Conservation (phyloP, 2,329 filamentous ascomycete species). For the Epichloe elymi region DNA sequence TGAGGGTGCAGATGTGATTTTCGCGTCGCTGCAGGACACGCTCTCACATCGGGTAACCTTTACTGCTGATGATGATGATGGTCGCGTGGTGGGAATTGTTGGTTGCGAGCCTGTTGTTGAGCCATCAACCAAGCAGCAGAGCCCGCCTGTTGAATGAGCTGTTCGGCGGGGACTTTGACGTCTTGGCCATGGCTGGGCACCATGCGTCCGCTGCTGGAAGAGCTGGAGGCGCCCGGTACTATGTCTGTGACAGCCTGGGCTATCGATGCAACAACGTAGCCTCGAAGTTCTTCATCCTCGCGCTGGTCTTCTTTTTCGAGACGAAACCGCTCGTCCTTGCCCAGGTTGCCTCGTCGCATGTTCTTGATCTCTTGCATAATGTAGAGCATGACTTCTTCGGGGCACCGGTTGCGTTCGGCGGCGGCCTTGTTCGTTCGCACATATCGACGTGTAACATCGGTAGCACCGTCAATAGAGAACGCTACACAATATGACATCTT, state of each 20-base stretch:
- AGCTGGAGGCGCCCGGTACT: conserved; percentile 34
- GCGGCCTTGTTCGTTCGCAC: conserved; percentile 61
- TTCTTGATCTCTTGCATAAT: conserved; percentile 85
- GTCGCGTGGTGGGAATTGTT: conserved; percentile 31
- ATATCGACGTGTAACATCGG: conserved; percentile 53
- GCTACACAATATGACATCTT: conserved; percentile 96
- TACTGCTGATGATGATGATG: conserved; percentile 25
- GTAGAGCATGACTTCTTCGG: conserved; percentile 82
- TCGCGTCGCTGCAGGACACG: background rate
- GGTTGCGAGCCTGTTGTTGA: conserved; percentile 28
- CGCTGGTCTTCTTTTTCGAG: conserved; percentile 68
- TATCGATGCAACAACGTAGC: conserved; percentile 61
- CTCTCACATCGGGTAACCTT: background rate
- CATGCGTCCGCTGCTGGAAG: conserved; percentile 9
- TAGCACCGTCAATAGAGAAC: conserved; percentile 78
- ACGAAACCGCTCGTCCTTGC: conserved; percentile 72
- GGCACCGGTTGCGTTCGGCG: conserved; percentile 61
- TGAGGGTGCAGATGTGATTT: background rate
- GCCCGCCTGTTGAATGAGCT: conserved; percentile 38
- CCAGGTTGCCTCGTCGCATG: conserved; percentile 69
- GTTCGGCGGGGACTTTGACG: conserved; percentile 47
- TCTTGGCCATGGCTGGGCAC: conserved; percentile 28
- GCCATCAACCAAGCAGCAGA: conserved; percentile 38
- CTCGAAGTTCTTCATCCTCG: conserved; percentile 63
- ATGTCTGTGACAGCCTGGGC: conserved; percentile 59